Base-by-base conservation (phyloP, 305 asterid species). In the Withania somnifera region DNA sequence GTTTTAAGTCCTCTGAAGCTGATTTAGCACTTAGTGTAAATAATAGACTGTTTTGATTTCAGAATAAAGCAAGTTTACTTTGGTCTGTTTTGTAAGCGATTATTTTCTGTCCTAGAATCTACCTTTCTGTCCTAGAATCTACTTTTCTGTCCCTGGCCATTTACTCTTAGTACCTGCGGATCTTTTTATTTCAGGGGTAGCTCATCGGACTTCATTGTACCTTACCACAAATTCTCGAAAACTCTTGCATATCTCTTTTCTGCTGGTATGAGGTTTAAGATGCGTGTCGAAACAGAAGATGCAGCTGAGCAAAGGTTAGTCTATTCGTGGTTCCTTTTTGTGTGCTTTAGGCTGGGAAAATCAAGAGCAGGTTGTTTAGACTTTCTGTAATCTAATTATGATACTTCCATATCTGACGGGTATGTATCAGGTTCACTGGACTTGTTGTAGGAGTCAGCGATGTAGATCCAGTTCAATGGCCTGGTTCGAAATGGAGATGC, bases 401-500 rank as follows among this genome's bases (percentile, higher is more conserved):
- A 28, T 11, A 34, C 6, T 56, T 54, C 56, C 47, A 26, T 64
- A 50, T 81, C 79, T 78, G 79, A 79, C 57, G 47, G 57, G 61
- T n/a, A 47, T 54, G 79, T 81, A 81, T 84, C 89, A 88, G 94
- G 91, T 88, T 86, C 88, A 90, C 96, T 71, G 99, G 99, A 69
- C 86, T 93, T 83, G 86, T 97, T 83, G 86, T 94, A 26, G 96
- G 99, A 67, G 84, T 89, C 15, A 88, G 92, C 75, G 98, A 94
- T 51, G 88, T 85, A 68, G 99, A 97, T 87, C 97, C 97, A 36
- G 88, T 86, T 78, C 87, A 96, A 84, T 97, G 99, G 99, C 94
- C 97, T 80, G 93, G 93, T 83, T 97, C 99, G 34, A 97, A 91
- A 86, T 97, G 99, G 99, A 93, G 93, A 86, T 89, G 94, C 89